Evolutionary conservation across 139 green algal species (phyloP), one percentile per base, ranked within the genome.

Genomic region (Micromonas pusilla): DNA sequence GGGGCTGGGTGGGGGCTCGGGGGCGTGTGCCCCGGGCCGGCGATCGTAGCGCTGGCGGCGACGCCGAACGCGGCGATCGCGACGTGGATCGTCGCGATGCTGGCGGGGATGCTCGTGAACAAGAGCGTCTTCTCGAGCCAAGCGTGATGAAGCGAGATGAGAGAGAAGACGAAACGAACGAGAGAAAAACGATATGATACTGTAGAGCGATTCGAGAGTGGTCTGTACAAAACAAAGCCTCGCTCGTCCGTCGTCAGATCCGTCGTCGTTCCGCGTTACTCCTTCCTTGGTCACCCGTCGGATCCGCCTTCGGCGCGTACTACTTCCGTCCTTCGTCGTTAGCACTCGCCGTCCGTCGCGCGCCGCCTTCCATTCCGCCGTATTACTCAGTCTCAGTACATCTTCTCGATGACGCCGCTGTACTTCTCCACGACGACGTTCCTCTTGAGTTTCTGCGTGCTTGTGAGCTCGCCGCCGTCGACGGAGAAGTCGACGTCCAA

Each of bases 1-100:
- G 91, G 91, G 9, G 82, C 82, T 0, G 91, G 91, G 30, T 93
- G 90, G 90, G 90, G 91, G n/a, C 20, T 90, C 1, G 74, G 78
- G 6, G 91, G 91, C 19, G 82, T 94, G 63, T 94, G 91, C 77
- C 91, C 91, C 0, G 91, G 91, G 0, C 91, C 91, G 0, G 88
- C 82, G 0, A 32, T 94, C 2, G 89, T 91, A 2, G 62, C n/a
- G 36, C 65, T 72, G 28, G 65, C 33, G 26, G 38, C 38, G 65
- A 45, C n/a, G n/a, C 45, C 45, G 45, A 23, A 9, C 45, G 9
- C 45, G 45, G 9, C 45, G 9, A 16, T 57, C 9, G 45, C 45
- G 45, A 16, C 45, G 45, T 57, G 45, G 45, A 16, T 57, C 45
- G 45, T 16, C 45, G 45, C 9, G 45, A 57, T 57, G 45, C 9